Evolutionary conservation across 2,329 filamentous ascomycete genomes (phyloP).

Genomic region (Xylaria sp.): DNA sequence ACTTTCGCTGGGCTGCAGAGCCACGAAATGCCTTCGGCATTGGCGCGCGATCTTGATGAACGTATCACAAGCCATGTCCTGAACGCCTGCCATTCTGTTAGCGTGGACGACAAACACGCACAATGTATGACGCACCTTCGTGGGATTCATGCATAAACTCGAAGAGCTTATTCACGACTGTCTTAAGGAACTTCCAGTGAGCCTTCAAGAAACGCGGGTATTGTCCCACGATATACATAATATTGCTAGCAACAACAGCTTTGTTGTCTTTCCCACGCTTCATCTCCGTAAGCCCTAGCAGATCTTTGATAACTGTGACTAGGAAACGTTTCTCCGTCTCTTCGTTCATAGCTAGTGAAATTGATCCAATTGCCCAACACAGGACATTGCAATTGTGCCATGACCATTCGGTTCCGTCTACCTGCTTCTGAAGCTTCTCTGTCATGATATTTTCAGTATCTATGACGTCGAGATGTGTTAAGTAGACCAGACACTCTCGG

Average conservation of each 20-base stretch:
- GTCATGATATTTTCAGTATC: slow-evolving; percentile 99
- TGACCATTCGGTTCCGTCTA: slow-evolving; percentile 96
- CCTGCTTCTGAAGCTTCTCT: slow-evolving; percentile 93
- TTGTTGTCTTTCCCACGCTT: slow-evolving; percentile 99
- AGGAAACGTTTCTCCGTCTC: slow-evolving; percentile 98
- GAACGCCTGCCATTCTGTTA: slow-evolving; percentile 68
- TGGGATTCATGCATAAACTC: slow-evolving; percentile 99
- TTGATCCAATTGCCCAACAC: slow-evolving; percentile 99
- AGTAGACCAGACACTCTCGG: slow-evolving; percentile 92
- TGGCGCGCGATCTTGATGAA: slow-evolving; percentile 99
- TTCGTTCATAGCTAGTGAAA: slow-evolving; percentile 98
- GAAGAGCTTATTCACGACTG: slow-evolving; percentile 98
- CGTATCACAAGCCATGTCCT: slow-evolving; percentile 99
- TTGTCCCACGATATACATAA: slow-evolving; percentile 99
- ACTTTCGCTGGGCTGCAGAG: slow-evolving; percentile 88
- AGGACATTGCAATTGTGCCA: slow-evolving; percentile 99
- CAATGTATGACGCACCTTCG: slow-evolving; percentile 68
- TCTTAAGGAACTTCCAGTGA: slow-evolving; percentile 99
- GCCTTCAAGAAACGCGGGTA: slow-evolving; percentile 98
- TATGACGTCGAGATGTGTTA: slow-evolving; percentile 95
- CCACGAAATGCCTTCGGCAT: slow-evolving; percentile 96
- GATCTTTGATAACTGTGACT: slow-evolving; percentile 97
- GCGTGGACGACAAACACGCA: slow-evolving; percentile 8
- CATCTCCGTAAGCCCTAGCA: slow-evolving; percentile 96
- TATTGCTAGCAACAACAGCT: slow-evolving; percentile 97